Evolutionary conservation across 345 rosid species (phyloP).

Genomic region (Citrus mangshanensis): DNA sequence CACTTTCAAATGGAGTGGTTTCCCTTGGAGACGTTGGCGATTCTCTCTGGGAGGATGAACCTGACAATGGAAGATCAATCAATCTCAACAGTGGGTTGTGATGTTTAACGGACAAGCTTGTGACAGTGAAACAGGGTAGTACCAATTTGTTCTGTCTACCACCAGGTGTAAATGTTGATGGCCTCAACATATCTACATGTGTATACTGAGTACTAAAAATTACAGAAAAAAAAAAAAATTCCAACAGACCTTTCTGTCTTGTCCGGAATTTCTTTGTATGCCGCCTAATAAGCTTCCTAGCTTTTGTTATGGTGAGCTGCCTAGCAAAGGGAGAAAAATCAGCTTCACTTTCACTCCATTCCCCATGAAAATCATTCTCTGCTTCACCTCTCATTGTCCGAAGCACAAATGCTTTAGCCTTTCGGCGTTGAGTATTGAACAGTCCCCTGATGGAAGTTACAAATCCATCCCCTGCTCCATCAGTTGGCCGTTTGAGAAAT

Average conservation of each 20-base stretch:
- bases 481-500: constrained; percentile 75
- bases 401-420: constrained; percentile 87
- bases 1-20: constrained; percentile 59
- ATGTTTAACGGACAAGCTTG: background rate
- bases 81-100: background rate
- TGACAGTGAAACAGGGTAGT: background rate
- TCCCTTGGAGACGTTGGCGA: constrained; percentile 84
- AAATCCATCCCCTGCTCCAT: constrained; percentile 99
- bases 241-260: constrained; percentile 65
- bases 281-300: constrained; percentile 76
- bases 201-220: background rate
- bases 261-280: constrained; percentile 88
- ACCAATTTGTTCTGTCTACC: background rate
- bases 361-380: constrained; percentile 78
- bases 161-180: background rate
- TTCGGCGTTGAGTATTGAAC: constrained; percentile 87
- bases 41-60: constrained; percentile 70
- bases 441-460: constrained; percentile 89
- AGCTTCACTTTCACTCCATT: constrained; percentile 91
- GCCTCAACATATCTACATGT: background rate
- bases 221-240: background rate
- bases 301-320: constrained; percentile 90
- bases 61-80: constrained; percentile 34
- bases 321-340: constrained; percentile 84
- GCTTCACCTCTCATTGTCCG: constrained; percentile 97